These are phyloP conservation scores for Schizophyllum amplum DNA, from an alignment of 1,284 basidiomycete genomes.

Conservation along the genomic window DNA sequence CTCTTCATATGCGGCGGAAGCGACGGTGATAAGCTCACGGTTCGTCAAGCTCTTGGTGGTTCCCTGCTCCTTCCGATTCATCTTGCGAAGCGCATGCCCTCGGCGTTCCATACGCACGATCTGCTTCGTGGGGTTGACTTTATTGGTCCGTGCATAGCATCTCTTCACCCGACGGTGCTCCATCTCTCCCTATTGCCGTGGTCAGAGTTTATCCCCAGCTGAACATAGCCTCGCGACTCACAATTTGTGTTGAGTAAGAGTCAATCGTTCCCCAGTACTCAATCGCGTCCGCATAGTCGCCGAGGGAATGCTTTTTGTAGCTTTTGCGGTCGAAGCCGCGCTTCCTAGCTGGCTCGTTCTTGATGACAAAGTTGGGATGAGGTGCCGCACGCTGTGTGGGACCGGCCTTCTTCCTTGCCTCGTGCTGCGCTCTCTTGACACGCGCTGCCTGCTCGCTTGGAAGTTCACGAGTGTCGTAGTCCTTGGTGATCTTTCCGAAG, in stretches of 20 bases:
- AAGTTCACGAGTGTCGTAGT: too few species aligned
- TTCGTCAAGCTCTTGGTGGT: constrained; percentile 22
- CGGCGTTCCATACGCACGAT: constrained; percentile 11
- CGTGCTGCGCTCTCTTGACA: too few species aligned
- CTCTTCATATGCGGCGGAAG: constrained; percentile 5
- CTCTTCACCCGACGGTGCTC: constrained; percentile 14
- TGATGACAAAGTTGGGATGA: constrained; percentile 1
- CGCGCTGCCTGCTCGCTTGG: too few species aligned
- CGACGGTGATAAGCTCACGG: constrained; percentile 10
- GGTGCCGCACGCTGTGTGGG: too few species aligned
- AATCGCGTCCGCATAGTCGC: constrained; percentile 13
- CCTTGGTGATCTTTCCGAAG: too few species aligned
- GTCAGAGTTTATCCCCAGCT: too few species aligned
- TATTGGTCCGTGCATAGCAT: constrained; percentile 14
- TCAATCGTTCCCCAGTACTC: constrained; percentile 14
- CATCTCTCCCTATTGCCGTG: constrained; percentile 11
- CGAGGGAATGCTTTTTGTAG: constrained; percentile 16
- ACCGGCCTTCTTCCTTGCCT: not conserved
- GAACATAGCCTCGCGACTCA: constrained; percentile 1
- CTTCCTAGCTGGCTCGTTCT: too few species aligned
- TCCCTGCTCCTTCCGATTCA: constrained; percentile 7
- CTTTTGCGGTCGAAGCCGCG: constrained; percentile 11
- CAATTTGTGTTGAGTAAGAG: constrained; percentile 15
- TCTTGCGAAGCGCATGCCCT: not conserved
- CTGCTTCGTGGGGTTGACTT: constrained; percentile 8